These are phyloP conservation scores for Cyclotella baltica DNA, from an alignment of 108 stramenopile genomes.

Conservation along the genomic window DNA sequence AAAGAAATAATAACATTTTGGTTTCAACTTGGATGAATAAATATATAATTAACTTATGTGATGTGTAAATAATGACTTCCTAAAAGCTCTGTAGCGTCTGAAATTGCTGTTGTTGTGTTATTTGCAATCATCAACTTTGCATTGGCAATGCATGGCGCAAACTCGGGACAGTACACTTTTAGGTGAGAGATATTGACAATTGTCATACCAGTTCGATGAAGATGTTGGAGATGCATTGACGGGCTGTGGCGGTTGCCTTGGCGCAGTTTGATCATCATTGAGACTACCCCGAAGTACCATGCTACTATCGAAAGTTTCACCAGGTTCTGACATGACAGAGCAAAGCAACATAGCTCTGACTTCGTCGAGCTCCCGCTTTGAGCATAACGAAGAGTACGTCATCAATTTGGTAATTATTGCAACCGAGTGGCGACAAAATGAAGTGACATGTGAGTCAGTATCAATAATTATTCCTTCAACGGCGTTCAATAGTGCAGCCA, in stretches of 20 bases:
- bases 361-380: constrained; percentile 25
- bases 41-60: no score
- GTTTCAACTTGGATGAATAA: no score
- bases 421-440: constrained; percentile 18
- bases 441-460: background rate
- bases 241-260: background rate
- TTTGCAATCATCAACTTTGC: background rate
- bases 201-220: constrained; percentile 6
- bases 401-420: constrained; percentile 1
- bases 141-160: constrained; percentile 20
- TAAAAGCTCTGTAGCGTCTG: no score
- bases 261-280: background rate
- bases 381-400: background rate
- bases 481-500: constrained; percentile 36
- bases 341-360: constrained; percentile 23
- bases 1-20: no score
- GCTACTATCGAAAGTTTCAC: background rate
- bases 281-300: background rate
- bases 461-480: constrained; percentile 28
- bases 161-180: constrained; percentile 22
- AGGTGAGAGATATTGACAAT: background rate
- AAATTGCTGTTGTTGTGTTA: no score
- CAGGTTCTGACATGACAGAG: constrained; percentile 10
- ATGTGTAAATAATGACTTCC: no score
- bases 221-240: constrained; percentile 12